A percentile compares a stretch with the other conserved stretches of the same genome.
These are phyloP conservation scores for Teratosphaeria destructans DNA, from an alignment of 2,329 filamentous ascomycete species.

Conservation along the genomic window DNA sequence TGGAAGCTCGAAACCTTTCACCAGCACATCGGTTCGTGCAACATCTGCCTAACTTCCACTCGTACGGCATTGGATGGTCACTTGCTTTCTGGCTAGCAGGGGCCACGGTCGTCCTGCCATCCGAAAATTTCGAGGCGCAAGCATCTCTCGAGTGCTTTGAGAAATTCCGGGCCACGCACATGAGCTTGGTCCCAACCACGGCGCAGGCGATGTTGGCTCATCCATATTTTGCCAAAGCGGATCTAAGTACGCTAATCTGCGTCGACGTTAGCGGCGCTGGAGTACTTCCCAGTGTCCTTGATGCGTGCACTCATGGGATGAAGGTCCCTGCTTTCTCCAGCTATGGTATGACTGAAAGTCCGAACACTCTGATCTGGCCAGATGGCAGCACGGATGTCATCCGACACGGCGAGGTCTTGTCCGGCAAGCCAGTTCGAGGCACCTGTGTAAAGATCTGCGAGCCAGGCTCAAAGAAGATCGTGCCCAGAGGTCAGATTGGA, in stretches of 20 bases:
- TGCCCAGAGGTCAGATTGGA: slow-evolving; percentile 20
- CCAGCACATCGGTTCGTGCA: slow-evolving; percentile 20
- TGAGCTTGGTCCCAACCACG: slow-evolving; percentile 25
- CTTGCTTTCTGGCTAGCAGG: slow-evolving; percentile 21
- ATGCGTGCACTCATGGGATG: slow-evolving; percentile 18
- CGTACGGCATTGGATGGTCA: slow-evolving; percentile 22
- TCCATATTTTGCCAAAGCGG: slow-evolving; percentile 18
- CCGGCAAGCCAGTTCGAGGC: slow-evolving; percentile 34
- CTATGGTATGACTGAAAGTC: slow-evolving; percentile 40
- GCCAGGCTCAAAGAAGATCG: slow-evolving; percentile 14
- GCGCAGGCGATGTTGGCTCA: slow-evolving; percentile 23
- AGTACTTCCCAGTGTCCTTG: slow-evolving; percentile 24
- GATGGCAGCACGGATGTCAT: slow-evolving; percentile 20
- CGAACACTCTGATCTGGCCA: slow-evolving; percentile 33
- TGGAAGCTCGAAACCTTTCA: slow-evolving; percentile 19
- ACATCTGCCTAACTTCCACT: slow-evolving; percentile 24
- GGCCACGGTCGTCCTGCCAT: slow-evolving; percentile 20
- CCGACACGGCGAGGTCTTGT: slow-evolving; percentile 29
- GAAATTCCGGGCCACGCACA: slow-evolving; percentile 23
- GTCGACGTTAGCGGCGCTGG: slow-evolving; percentile 27
- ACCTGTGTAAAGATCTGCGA: slow-evolving; percentile 26
- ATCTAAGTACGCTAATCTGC: slow-evolving; percentile 21
- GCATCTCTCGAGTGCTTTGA: slow-evolving; percentile 25
- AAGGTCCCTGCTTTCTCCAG: slow-evolving; percentile 21
- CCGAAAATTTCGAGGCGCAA: slow-evolving; percentile 22